phyloP scores from a whole-genome alignment of 495 filamentous ascomycete species.

The Penicillium herquei region DNA sequence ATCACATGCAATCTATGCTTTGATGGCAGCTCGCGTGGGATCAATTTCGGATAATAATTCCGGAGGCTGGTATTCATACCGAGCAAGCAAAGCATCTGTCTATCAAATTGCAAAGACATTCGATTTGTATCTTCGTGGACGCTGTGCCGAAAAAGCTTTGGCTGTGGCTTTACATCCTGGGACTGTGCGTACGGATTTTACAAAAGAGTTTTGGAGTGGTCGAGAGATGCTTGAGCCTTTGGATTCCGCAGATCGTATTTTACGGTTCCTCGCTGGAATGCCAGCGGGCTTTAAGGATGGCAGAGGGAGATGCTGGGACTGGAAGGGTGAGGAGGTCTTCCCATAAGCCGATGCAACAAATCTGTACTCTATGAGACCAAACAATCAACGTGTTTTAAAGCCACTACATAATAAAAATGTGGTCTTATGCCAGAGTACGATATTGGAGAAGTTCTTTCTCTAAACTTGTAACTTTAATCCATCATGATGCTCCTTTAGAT shows the following conservation, averaged over 20 bases:
- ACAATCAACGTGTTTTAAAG: no score
- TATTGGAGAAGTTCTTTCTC: no score
- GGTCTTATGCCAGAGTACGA: no score
- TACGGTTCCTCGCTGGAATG: conserved; percentile 51
- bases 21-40: conserved; percentile 76
- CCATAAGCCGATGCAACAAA: conserved; percentile 41
- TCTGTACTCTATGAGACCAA: no score
- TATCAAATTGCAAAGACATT: conserved; percentile 70
- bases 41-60: conserved; percentile 65
- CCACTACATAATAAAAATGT: no score
- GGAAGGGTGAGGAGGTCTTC: conserved; percentile 66
- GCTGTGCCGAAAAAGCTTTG: conserved; percentile 57
- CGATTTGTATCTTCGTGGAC: conserved; percentile 61
- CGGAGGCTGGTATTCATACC: conserved; percentile 77
- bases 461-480: no score
- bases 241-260: conserved; percentile 59
- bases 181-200: conserved; percentile 75
- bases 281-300: conserved; percentile 35
- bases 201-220: conserved; percentile 66
- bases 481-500: no score
- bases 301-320: conserved; percentile 75
- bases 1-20: conserved; percentile 59
- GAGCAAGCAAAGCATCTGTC: conserved; percentile 69
- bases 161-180: conserved; percentile 77
- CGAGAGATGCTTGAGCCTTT: conserved; percentile 59